Conservation (phyloP, 176 grass and related monocot species). For the Chloris gayana region DNA sequence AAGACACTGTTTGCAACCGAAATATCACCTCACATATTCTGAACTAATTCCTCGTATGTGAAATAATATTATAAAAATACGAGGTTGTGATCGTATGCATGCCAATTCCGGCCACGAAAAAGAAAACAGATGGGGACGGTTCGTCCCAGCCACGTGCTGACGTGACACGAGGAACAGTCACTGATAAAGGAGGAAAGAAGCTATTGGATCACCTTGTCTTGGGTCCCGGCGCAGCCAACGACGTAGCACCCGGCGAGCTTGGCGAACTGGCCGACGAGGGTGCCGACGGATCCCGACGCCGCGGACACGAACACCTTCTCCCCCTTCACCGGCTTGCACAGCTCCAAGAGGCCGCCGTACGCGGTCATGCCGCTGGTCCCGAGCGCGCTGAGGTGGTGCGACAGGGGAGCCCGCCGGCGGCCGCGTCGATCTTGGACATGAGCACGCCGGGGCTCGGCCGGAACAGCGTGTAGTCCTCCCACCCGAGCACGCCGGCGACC, state of each 20-base stretch:
- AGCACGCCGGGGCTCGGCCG: not conserved
- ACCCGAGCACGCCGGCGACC: constrained; percentile 51
- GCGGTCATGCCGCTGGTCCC: constrained; percentile 43
- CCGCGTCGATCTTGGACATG: constrained; percentile 17
- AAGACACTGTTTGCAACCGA: no score
- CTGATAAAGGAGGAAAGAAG: not conserved
- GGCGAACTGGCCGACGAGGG: constrained; percentile 66
- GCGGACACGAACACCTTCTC: constrained; percentile 66
- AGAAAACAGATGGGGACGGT: no score
- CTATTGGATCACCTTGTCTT: constrained; percentile 9
- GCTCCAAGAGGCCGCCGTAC: constrained; percentile 34
- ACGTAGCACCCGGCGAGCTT: constrained; percentile 67
- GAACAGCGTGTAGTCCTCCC: constrained; percentile 71
- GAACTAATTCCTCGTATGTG: no score
- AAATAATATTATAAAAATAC: no score
- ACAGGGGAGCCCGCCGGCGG: not conserved
- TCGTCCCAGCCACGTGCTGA: not conserved
- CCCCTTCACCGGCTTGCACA: constrained; percentile 30
- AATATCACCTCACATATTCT: no score
- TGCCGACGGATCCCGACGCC: constrained; percentile 62
- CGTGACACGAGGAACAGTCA: no score
- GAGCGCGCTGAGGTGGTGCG: constrained; percentile 23
- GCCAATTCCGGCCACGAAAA: not conserved
- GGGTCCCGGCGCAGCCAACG: constrained; percentile 57
- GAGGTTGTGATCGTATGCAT: no score